Evolutionary conservation across 768 basidiomycete genomes (phyloP), one percentile per base, ranked within the genome.

Genomic region (Mycena rosella): DNA sequence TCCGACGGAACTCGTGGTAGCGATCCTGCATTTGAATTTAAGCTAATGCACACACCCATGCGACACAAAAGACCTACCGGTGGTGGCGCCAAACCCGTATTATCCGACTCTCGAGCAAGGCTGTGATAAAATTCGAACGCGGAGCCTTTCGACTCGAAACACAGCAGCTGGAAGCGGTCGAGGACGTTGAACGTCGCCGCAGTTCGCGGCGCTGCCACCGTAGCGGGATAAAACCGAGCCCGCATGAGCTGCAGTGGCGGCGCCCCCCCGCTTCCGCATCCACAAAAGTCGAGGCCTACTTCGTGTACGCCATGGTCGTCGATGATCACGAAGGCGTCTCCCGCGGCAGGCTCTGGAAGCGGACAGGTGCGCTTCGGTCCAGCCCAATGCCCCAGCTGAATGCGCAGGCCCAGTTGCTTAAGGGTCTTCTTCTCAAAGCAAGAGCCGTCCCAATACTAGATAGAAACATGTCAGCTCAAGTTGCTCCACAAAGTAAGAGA

Each of bases 91-190:
- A n/a, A n/a, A n/a, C n/a, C n/a, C n/a, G n/a, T n/a, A n/a, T 52
- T 52, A 15, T 52, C 29, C 30, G 49, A 32, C 30, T 52, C 49
- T 2, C 49, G 27, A 2, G 49, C 49, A 2, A 52, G 49, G 32
- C 49, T 52, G 11, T 66, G 30, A 45, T 74, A 75, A 49, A 68
- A 74, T 20, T 75, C 74, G 45, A 36, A 68, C 14, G 51, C 32
- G 27, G 51, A 10, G 55, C 61, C 44, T 60, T 65, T 72, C 14
- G 60, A 42, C 22, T 63, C 58, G 36, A 60, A 71, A 2, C 65
- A 56, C 11, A 63, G 44, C 20, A 67, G 42, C 30, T 71, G 60
- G 57, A 49, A 71, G 6, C 36, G 42, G n/a, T n/a, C n/a, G 14
- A 70, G 58, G 3, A 60, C 64, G 9, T 52, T 22, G 36, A 70